Evolutionary conservation across 2,329 filamentous ascomycete genomes (phyloP), one percentile per base, ranked within the genome.

Genomic region (Fusarium phyllophilum): DNA sequence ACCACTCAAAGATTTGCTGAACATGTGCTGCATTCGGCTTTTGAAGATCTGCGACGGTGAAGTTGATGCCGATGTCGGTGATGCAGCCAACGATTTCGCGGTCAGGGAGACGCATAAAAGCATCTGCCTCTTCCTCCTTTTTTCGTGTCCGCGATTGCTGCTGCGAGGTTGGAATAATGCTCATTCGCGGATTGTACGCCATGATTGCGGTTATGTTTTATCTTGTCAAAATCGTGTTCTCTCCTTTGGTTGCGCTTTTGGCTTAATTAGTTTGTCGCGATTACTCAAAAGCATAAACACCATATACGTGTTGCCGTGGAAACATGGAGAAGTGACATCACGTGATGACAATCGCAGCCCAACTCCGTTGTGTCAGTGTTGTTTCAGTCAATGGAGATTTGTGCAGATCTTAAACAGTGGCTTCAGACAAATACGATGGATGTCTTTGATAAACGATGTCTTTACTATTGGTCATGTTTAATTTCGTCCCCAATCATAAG

Each of bases 1-100:
- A 96, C 93, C 95, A 97, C 87, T 99, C 96, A 81, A 98, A 97
- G 59, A 99, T 95, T 86, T 96, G 95, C 83, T 99, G 96, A 61
- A 98, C 95, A 79, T 97, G 95, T 69, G 96, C 90, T 7, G 96
- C 93, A 78, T 97, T 97, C 10, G 96, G 96, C 81, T 98, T 98
- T 78, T 96, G 91, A 45, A 99, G 89, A 83, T 99, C 96, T 70
- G 93, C 90, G 24, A 95, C 87, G 41, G 90, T 93, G 83, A 98
- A 98, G 34, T 90, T 91, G 78, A 98, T 95, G 67, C 96, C 96
- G 79, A 98, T 97, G 82, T 98, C 96, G 79, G 93, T 96, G 85
- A 99, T 98, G 83, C 96, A 99, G 81, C 94, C 95, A 77, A 96
- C 96, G 70, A 99, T 98, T 82, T 99, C 96, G 78, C 87, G 87